Evolutionary conservation across 495 filamentous ascomycete species (phyloP).

Genomic region (Penicillium subrubescens): DNA sequence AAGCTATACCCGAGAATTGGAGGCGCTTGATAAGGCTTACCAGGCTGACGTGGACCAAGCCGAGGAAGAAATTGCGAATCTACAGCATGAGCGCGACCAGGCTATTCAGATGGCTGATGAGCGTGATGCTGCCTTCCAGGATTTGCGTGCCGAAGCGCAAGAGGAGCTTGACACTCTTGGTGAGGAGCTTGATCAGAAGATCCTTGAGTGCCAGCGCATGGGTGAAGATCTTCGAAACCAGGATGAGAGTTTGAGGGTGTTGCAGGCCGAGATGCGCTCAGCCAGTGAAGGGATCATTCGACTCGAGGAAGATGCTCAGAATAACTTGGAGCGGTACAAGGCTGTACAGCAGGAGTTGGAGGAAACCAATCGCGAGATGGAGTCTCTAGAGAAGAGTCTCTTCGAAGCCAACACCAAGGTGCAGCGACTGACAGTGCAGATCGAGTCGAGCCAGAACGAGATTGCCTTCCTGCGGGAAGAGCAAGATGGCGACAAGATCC

Average conservation of each 20-base stretch:
- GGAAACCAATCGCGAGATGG: conserved; percentile 75
- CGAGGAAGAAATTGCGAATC: conserved; percentile 75
- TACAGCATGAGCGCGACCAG: conserved; percentile 87
- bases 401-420: conserved; percentile 82
- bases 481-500: conserved; percentile 97
- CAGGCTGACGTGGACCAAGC: conserved; percentile 77
- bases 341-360: conserved; percentile 74
- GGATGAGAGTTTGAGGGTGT: conserved; percentile 75
- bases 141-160: conserved; percentile 76
- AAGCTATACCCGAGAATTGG: conserved; percentile 64
- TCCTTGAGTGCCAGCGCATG: conserved; percentile 70
- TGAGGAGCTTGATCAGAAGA: conserved; percentile 71
- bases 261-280: conserved; percentile 89
- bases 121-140: conserved; percentile 77
- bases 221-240: conserved; percentile 57
- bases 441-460: conserved; percentile 89
- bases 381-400: conserved; percentile 72
- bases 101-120: conserved; percentile 76
- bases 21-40: conserved; percentile 63
- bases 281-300: conserved; percentile 82
- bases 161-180: conserved; percentile 85
- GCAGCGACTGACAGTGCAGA: conserved; percentile 82
- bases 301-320: conserved; percentile 83
- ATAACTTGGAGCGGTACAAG: conserved; percentile 64
- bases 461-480: conserved; percentile 95